Evolutionary conservation across 805 yeast species (phyloP), one percentile per base, ranked within the genome.

Genomic region (Cyberlindnera petersonii): DNA sequence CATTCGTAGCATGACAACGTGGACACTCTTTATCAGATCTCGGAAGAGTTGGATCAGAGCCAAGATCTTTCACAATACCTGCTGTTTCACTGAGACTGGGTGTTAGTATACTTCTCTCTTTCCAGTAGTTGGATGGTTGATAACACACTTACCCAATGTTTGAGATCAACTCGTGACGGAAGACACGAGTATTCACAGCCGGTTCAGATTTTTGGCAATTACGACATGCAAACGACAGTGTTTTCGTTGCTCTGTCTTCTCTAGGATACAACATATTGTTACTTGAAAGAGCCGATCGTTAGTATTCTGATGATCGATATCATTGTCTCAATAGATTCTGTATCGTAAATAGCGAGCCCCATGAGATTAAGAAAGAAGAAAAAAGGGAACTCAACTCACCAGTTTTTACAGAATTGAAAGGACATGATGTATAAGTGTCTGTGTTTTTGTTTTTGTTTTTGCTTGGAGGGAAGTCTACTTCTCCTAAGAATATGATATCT

Each of bases 241-340:
- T 64, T 42, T 56, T 63, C 49, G 76, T 71, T 42, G 82, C 86
- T 57, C 83, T 86, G 60, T 93, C 98, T 68, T 93, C 98, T 51
- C 86, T 79, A 16, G 98, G 98, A 62, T 93, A 93, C 66, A 93
- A 75, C 98, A 93, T 93, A 61, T 93, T 93, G 74, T 93, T 93
- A 76, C 94, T 58, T n/a, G n/a, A n/a, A n/a, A n/a, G n/a, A n/a
- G 33, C 11, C 13, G 22, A 6, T 19, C 27, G 42, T 37, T 42
- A 37, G 40, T 33, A 19, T 9, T n/a, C n/a, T n/a, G n/a, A n/a
- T n/a, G n/a, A n/a, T n/a, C n/a, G n/a, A n/a, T n/a, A n/a, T n/a
- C n/a, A n/a, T n/a, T n/a, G n/a, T n/a, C n/a, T n/a, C n/a, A n/a
- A n/a, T n/a, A n/a, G n/a, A n/a, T n/a, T n/a, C n/a, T n/a, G n/a